phyloP scores from a whole-genome alignment of 2,329 filamentous ascomycete genomes.

The Hirsutella rhossiliensis region DNA sequence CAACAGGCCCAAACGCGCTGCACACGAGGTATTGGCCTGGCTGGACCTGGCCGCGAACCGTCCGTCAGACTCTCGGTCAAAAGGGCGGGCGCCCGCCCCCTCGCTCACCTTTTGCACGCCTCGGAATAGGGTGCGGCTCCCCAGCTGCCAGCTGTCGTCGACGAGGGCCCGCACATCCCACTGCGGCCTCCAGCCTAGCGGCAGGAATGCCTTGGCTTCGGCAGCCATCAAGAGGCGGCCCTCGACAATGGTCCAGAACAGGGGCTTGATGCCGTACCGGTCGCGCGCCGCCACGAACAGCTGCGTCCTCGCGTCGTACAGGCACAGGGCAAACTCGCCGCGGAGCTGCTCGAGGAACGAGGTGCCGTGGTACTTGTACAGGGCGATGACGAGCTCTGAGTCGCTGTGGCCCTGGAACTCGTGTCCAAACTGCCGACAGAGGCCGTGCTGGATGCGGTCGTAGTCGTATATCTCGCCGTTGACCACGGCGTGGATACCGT shows the following conservation, averaged over 20 bases:
- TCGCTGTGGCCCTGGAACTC: conserved; percentile 33
- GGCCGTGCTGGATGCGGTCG: conserved; percentile 26
- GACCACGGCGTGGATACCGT: conserved; percentile 40
- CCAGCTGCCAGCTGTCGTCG: conserved; percentile 29
- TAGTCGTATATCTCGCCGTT: conserved; percentile 49
- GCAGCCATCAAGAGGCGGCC: conserved; percentile 33
- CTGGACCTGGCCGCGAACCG: conserved; percentile 3
- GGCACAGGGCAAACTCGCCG: conserved; percentile 41
- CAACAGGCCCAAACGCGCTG: conserved; percentile 9
- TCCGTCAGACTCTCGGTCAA: conserved; percentile 27
- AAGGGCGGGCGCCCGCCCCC: conserved; percentile 25
- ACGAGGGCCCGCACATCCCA: conserved; percentile 38
- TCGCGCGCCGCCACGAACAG: conserved; percentile 36
- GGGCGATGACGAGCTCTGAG: conserved; percentile 38
- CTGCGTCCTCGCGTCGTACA: conserved; percentile 30
- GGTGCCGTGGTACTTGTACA: conserved; percentile 35
- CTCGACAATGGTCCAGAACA: conserved; percentile 34
- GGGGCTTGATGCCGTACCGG: conserved; percentile 44
- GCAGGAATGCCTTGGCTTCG: conserved; percentile 41
- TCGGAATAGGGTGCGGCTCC: conserved; percentile 35
- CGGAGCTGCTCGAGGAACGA: conserved; percentile 28
- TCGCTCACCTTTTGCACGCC: conserved; percentile 31
- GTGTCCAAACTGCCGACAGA: conserved; percentile 23
- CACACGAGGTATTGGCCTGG: background rate
- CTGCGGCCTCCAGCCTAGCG: conserved; percentile 36